Conservation (phyloP, 2,329 filamentous ascomycete genomes). For the Phoma sp. region DNA sequence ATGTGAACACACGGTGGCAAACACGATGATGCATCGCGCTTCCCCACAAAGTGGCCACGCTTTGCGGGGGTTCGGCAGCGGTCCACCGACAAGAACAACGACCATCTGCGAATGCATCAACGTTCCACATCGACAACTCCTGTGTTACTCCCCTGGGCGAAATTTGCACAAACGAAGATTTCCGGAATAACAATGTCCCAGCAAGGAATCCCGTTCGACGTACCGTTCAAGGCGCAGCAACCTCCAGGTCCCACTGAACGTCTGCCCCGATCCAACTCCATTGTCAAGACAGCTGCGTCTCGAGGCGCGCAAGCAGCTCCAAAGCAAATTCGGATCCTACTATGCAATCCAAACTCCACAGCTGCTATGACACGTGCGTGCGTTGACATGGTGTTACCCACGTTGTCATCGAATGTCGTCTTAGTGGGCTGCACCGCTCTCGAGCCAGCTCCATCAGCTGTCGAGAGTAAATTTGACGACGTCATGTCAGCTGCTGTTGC, state of each 20-base stretch:
- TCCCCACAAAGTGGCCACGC: no score
- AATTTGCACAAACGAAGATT: no score
- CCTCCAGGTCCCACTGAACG: neutral
- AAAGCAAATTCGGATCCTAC: conserved; percentile 50
- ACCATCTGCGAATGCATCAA: no score
- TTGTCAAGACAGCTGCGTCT: conserved; percentile 7
- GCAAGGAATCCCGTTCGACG: conserved; percentile 13
- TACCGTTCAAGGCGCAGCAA: neutral
- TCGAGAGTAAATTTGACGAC: conserved; percentile 59
- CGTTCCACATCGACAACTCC: no score
- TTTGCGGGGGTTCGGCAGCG: no score
- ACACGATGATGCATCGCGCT: no score
- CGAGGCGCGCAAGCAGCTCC: conserved; percentile 8
- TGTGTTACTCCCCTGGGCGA: no score
- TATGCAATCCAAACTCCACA: conserved; percentile 59
- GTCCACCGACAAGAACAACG: no score
- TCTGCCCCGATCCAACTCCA: conserved; percentile 9
- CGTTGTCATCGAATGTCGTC: conserved; percentile 56
- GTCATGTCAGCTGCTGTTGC: conserved; percentile 59
- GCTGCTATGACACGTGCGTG: conserved; percentile 57
- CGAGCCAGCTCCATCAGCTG: conserved; percentile 56
- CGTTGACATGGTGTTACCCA: conserved; percentile 51
- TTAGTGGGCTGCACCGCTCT: conserved; percentile 60
- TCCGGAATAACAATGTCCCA: neutral
- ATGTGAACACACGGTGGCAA: no score